A percentile compares a stretch with the other conserved stretches of the same genome.
phyloP scores from a whole-genome alignment of 805 yeast genomes.

The Saccharomycopsis oosterbeekiorum region DNA sequence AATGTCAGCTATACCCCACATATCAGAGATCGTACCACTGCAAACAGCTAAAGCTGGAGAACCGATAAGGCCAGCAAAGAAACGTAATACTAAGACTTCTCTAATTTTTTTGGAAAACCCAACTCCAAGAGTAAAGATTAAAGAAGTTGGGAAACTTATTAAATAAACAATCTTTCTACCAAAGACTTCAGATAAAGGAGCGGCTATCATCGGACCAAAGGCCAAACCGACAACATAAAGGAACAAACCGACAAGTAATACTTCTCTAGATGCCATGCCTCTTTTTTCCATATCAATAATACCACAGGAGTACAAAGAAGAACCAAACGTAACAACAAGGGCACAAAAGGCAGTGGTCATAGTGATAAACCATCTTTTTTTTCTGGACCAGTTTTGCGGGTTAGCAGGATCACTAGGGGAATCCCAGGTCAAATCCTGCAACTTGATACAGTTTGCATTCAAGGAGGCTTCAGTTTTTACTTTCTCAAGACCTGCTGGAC shows the following conservation, averaged over 20 bases:
- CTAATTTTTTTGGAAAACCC: slow-evolving; percentile 55
- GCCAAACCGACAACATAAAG: slow-evolving; percentile 65
- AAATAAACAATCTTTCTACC: slow-evolving; percentile 59
- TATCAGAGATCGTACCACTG: slow-evolving; percentile 74
- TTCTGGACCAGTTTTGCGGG: slow-evolving; percentile 58
- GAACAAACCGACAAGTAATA: slow-evolving; percentile 59
- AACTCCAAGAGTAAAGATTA: slow-evolving; percentile 67
- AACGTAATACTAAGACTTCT: slow-evolving; percentile 55
- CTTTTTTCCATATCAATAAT: slow-evolving; percentile 40
- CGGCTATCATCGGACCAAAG: slow-evolving; percentile 58
- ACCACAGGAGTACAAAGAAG: slow-evolving; percentile 62
- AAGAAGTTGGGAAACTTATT: slow-evolving; percentile 50
- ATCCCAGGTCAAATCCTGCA: slow-evolving; percentile 47
- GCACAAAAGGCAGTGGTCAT: slow-evolving; percentile 56
- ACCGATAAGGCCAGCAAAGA: slow-evolving; percentile 65
- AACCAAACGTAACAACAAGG: slow-evolving; percentile 64
- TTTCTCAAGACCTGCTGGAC: background rate
- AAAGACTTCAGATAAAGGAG: slow-evolving; percentile 61
- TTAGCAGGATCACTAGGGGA: slow-evolving; percentile 49
- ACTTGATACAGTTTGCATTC: slow-evolving; percentile 20
- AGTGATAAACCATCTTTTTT: slow-evolving; percentile 58
- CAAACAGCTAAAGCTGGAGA: slow-evolving; percentile 79
- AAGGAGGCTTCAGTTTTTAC: background rate
- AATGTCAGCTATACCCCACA: slow-evolving; percentile 57
- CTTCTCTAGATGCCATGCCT: slow-evolving; percentile 48